Evolutionary conservation across 345 rosid species (phyloP), one percentile per base, ranked within the genome.

Genomic region (Isatis tinctoria): DNA sequence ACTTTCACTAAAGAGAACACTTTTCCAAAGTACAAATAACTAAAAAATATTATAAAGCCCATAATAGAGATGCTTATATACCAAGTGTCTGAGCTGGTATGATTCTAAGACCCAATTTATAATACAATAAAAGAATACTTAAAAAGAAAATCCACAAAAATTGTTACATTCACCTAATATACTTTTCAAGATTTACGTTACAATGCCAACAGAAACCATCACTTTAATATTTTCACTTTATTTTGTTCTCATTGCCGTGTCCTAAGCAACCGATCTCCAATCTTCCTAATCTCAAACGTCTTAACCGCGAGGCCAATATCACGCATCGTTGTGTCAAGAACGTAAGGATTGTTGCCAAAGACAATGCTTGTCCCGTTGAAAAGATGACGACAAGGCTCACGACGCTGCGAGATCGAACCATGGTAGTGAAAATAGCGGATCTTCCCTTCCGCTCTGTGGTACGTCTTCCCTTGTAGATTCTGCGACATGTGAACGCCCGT

Each of bases 401-500:
- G 78, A 24, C 94, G 82, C 20, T 82, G 80, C 1, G 96, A 89
- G 4, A 89, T 86, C 6, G 96, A 86, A 40, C 96, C 96, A 20
- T 94, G 98, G 76, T 89, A 94, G 77, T 94, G 98, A 80, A 77
- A 94, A 72, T 94, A 94, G 5, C 74, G 84, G 68, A 94, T 82
- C 67, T 32, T 73, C 2, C 72, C 71, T 51, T 84, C 95, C 0
- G 89, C 82, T 77, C 58, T 86, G 80, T 91, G 89, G 26, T 54
- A 84, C 0, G 95, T 81, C 70, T 75, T 86, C 17, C 97, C 98
- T 5, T 49, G 82, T 6, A 94, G 62, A 84, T 94, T 86, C 83
- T 89, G 91, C 0, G 98, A 91, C 97, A 91, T 85, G 81, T 94
- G 98, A 63, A 94, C 96, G 0, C 98, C 98, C 0, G 95, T 84